phyloP scores from a whole-genome alignment of 73 alveolate species.

The Paraurostyla sp. region DNA sequence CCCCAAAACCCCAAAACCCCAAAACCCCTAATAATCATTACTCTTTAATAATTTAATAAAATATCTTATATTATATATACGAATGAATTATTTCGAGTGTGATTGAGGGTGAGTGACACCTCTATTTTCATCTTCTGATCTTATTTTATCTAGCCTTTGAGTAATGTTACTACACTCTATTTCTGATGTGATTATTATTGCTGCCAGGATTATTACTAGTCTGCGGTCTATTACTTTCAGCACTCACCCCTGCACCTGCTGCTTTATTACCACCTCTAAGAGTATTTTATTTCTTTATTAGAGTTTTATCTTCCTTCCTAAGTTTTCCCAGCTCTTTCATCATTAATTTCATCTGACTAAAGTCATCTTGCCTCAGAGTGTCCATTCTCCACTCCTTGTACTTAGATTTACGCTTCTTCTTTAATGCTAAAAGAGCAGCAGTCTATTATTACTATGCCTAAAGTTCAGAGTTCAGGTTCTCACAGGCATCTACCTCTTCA shows the following conservation, averaged over 20 bases:
- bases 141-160: conserved; percentile 53
- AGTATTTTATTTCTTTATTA: not conserved
- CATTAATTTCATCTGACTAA: conserved; percentile 20
- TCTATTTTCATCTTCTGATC: conserved; percentile 30
- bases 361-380: conserved; percentile 37
- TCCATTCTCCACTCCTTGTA: conserved; percentile 56
- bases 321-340: conserved; percentile 22
- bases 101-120: too few relatives aligned
- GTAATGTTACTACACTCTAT: conserved; percentile 33
- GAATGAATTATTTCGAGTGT: too few relatives aligned
- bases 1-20: too few relatives aligned
- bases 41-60: too few relatives aligned
- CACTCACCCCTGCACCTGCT: not conserved
- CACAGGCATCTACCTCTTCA: conserved; percentile 36
- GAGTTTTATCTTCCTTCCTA: conserved; percentile 27
- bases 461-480: not conserved
- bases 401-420: conserved; percentile 21
- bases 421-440: conserved; percentile 8
- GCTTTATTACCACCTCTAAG: not conserved
- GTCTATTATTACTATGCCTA: not conserved
- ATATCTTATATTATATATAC: too few relatives aligned
- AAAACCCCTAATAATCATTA: too few relatives aligned
- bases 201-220: conserved; percentile 12
- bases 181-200: conserved; percentile 10
- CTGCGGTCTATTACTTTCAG: conserved; percentile 1